Percentiles rank a stretch among this genome's conserved stretches.
These are phyloP conservation scores for Thuja plicata DNA, from an alignment of 83 land plant species.

Conservation along the genomic window DNA sequence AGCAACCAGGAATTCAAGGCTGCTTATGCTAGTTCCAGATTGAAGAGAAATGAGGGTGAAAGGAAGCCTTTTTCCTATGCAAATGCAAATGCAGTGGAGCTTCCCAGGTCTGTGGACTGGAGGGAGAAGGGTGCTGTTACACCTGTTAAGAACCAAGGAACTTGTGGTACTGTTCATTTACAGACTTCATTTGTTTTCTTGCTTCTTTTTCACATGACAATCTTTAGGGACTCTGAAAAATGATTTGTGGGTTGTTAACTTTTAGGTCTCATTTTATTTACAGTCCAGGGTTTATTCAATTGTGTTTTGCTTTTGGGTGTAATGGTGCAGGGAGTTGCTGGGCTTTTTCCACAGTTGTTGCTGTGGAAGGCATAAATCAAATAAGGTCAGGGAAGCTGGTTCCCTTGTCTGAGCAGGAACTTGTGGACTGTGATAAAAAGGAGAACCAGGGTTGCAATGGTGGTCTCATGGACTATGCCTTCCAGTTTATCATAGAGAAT, in stretches of 20 bases:
- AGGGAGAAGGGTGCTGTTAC: conserved; percentile 56
- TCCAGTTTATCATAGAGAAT: conserved; percentile 50
- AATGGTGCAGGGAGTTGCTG: conserved; percentile 51
- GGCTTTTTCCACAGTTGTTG: conserved; percentile 61
- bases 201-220: no score
- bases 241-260: background rate
- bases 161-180: conserved; percentile 43
- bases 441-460: conserved; percentile 58
- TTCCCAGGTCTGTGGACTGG: conserved; percentile 72
- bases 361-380: conserved; percentile 58
- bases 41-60: background rate
- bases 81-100: conserved; percentile 13
- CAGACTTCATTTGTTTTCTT: no score
- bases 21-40: background rate
- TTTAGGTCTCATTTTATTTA: no score
- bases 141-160: conserved; percentile 62
- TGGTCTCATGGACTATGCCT: conserved; percentile 69
- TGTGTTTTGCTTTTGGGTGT: background rate
- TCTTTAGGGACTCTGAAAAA: background rate
- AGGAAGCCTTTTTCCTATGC: conserved; percentile 18
- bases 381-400: conserved; percentile 38
- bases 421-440: conserved; percentile 54
- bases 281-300: background rate
- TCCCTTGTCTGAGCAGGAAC: conserved; percentile 65
- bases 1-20: conserved; percentile 27